These are phyloP conservation scores for apple (Malus domestica) DNA, from an alignment of 306 rosid genomes.

Conservation along the genomic window ASM211411v1 NC_041790.1:18953501-18954000, in stretches of 20 bases:
- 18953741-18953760: slow-evolving; percentile 45
- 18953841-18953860: slow-evolving; percentile 36
- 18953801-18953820: slow-evolving; percentile 44
- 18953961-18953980: slow-evolving; percentile 46
- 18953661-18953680: background rate
- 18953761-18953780: slow-evolving; percentile 16
- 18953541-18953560: background rate
- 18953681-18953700: slow-evolving; percentile 51
- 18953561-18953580: background rate
- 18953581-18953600: background rate
- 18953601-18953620: background rate
- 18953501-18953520: background rate
- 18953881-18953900: slow-evolving; percentile 39
- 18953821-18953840: slow-evolving; percentile 31
- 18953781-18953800: slow-evolving; percentile 41
- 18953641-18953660: background rate
- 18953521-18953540: background rate
- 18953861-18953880: slow-evolving; percentile 43
- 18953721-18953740: slow-evolving; percentile 36
- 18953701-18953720: slow-evolving; percentile 55
- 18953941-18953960: slow-evolving; percentile 4
- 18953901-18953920: slow-evolving; percentile 54
- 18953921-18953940: slow-evolving; percentile 44
- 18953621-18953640: background rate
- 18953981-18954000: slow-evolving; percentile 65